phyloP scores from a whole-genome alignment of 1,284 basidiomycete genomes.

The Malassezia psittaci region DNA sequence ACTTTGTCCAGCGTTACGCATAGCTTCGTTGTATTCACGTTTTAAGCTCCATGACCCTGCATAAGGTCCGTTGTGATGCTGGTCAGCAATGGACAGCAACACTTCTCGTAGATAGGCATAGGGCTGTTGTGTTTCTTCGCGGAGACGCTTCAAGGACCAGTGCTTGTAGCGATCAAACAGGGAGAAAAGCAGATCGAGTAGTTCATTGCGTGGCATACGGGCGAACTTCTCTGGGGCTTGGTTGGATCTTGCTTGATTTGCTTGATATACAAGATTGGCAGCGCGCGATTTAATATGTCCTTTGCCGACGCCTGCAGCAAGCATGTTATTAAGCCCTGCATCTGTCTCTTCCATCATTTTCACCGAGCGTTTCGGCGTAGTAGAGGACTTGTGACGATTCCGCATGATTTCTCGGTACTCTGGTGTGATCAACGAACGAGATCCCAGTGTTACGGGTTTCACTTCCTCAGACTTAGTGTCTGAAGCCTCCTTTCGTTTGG shows the following conservation, averaged over 20 bases:
- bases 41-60: conserved; percentile 50
- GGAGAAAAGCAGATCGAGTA: conserved; percentile 72
- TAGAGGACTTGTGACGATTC: conserved; percentile 48
- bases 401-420: conserved; percentile 51
- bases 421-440: conserved; percentile 34
- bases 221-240: conserved; percentile 60
- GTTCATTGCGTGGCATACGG: conserved; percentile 75
- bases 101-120: conserved; percentile 83
- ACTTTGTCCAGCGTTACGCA: neutral
- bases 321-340: conserved; percentile 47
- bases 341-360: conserved; percentile 49
- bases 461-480: conserved; percentile 1
- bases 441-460: conserved; percentile 35
- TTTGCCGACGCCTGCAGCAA: conserved; percentile 35
- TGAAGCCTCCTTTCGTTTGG: conserved; percentile 13
- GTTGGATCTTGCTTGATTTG: conserved; percentile 7
- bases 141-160: conserved; percentile 71
- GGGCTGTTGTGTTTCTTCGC: conserved; percentile 76
- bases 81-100: conserved; percentile 65
- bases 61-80: conserved; percentile 66
- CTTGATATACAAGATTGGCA: conserved; percentile 17
- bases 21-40: conserved; percentile 24
- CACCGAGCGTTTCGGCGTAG: conserved; percentile 50
- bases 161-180: conserved; percentile 68
- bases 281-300: conserved; percentile 26